phyloP scores from a whole-genome alignment of 2,329 filamentous ascomycete genomes.

The Amphichorda felina region DNA sequence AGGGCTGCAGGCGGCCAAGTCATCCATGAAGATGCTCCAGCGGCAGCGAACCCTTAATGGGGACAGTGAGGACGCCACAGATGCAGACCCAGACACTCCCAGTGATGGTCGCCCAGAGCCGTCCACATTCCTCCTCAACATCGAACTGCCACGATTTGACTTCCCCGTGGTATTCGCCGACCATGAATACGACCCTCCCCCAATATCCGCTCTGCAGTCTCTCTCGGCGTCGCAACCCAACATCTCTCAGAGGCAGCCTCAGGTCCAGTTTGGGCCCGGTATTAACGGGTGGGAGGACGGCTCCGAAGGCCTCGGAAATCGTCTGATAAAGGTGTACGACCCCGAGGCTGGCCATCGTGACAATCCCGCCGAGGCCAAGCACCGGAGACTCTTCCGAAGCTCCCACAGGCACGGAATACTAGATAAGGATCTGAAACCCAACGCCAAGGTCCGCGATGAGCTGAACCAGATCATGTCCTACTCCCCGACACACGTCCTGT shows the following conservation, averaged over 20 bases:
- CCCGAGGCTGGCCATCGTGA: slow-evolving; percentile 81
- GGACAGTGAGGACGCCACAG: slow-evolving; percentile 16
- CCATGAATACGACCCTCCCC: slow-evolving; percentile 78
- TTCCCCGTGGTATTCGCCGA: slow-evolving; percentile 94
- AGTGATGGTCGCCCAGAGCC: slow-evolving; percentile 35
- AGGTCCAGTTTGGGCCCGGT: slow-evolving; percentile 82
- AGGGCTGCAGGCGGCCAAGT: slow-evolving; percentile 50
- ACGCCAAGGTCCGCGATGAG: slow-evolving; percentile 90
- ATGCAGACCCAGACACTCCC: too few species aligned
- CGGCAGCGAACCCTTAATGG: slow-evolving; percentile 26
- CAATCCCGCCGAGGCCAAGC: slow-evolving; percentile 92
- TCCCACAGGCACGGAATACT: slow-evolving; percentile 84
- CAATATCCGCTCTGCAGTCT: slow-evolving; percentile 64
- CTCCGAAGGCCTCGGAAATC: slow-evolving; percentile 35
- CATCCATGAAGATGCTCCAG: slow-evolving; percentile 47
- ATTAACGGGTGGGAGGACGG: slow-evolving; percentile 58
- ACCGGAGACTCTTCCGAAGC: slow-evolving; percentile 81
- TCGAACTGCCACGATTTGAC: slow-evolving; percentile 90
- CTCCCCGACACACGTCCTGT: slow-evolving; percentile 79
- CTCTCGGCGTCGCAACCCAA: slow-evolving; percentile 46
- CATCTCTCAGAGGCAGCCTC: slow-evolving; percentile 61
- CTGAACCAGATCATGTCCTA: slow-evolving; percentile 86
- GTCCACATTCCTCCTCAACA: slow-evolving; percentile 67
- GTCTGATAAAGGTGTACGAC: slow-evolving; percentile 80
- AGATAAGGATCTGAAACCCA: slow-evolving; percentile 91